Base-by-base conservation (phyloP, 495 filamentous ascomycete genomes). In the Aspergillus conjunctus region DNA sequence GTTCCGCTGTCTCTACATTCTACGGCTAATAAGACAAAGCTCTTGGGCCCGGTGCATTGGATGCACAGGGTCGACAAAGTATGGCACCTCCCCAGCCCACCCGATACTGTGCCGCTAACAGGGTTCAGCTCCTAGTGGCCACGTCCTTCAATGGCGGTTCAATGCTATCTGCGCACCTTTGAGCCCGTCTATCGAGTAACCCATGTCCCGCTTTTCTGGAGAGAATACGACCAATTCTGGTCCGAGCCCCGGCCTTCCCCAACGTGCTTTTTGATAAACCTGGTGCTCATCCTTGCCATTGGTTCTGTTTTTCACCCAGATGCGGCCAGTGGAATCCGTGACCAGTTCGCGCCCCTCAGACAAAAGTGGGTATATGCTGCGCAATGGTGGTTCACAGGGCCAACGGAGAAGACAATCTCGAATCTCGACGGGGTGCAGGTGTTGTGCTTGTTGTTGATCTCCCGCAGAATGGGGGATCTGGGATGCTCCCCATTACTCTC, bases 331-430 rank as follows among this genome's bases (percentile, higher is more conserved):
- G 5, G 54, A 41, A 6, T 7, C 30, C 5, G 30, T 43, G 52
- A 64, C 22, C 17, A 56, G 26, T 52, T 53, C 37, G 45, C 32
- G 0, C 62, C 49, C 5, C 32, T 64, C 5, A n/a, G 17, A 5
- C 61, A 61, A 55, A 62, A 43, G 30, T 87, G 83, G 81, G 62
- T 84, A 6, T 77, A 83, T 62, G 76, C 77, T 1, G 77, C 80
- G 11, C 81, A 86, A 41, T 74, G 73, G 46, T 87, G 83, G 83
- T 69, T 85, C 1, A 71, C 73, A 1, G 77, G 76, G 0, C 82
- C 83, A 7, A 62, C 78, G 4, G 74, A 80, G 46, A 81, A 82
- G 55, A 71, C 77, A 22, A 69, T 74, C 4, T 58, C 77, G 1
- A 69, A 69, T 54, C 51, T 84, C 11, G 68, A 67, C 9, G 76